Conservation (phyloP, 208 protist species). For the Crithidia bombi region DNA sequence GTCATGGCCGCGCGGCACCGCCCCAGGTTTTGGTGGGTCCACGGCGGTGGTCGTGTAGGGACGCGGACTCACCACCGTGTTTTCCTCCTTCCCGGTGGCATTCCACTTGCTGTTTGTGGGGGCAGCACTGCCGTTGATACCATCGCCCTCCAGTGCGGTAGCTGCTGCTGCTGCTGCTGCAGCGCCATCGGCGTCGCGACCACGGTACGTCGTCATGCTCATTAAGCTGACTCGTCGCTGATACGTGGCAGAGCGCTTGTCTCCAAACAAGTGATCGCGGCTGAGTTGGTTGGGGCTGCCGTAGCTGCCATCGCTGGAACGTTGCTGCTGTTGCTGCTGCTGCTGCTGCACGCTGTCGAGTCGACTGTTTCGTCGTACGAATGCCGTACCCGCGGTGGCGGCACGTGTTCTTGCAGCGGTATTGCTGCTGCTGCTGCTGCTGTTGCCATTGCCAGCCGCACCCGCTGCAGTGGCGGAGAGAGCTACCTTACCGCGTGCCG, state of each 20-base stretch:
- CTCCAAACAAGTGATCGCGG: neutral
- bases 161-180: neutral
- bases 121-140: neutral
- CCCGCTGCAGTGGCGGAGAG: neutral
- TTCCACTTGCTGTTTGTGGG: neutral
- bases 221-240: conserved; percentile 1
- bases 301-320: neutral
- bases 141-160: neutral
- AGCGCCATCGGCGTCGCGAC: neutral
- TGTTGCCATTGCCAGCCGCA: neutral
- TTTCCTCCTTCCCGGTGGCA: neutral
- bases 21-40: neutral
- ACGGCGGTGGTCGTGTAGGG: neutral
- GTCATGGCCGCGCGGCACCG: neutral
- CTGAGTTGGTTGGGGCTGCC: neutral
- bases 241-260: neutral
- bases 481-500: neutral
- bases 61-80: neutral
- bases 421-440: neutral
- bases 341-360: neutral
- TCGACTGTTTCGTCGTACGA: neutral
- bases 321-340: neutral
- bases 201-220: neutral
- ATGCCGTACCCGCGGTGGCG: neutral
- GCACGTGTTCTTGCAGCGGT: neutral